Percentiles rank a stretch among this genome's conserved stretches.
Evolutionary conservation across 495 filamentous ascomycete species (phyloP).

Genomic region (Neurospora tetrasperma): DNA sequence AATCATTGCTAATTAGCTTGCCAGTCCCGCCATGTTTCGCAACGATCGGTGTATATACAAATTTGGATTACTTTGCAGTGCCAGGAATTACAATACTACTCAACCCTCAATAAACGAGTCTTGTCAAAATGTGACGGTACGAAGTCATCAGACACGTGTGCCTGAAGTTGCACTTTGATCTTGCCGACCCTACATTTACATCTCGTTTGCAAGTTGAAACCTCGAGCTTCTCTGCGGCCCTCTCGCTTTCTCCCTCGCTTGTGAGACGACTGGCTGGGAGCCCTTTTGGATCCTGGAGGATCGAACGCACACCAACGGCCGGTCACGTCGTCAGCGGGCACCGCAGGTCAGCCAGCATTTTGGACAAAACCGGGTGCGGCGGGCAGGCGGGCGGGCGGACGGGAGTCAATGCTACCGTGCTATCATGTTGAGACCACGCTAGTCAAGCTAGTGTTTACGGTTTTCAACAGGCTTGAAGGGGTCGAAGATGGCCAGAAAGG

Average conservation of each 20-base stretch:
- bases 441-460: background rate
- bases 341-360: background rate
- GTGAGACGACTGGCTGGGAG: background rate
- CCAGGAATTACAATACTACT: background rate
- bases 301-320: background rate
- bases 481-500: background rate
- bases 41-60: background rate
- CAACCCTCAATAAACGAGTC: background rate
- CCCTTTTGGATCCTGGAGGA: background rate
- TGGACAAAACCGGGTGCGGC: background rate
- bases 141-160: background rate
- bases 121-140: background rate
- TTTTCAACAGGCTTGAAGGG: background rate
- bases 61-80: background rate
- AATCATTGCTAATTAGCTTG: background rate
- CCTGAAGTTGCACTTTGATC: background rate
- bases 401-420: background rate
- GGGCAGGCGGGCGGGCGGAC: background rate
- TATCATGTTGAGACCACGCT: background rate
- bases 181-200: background rate
- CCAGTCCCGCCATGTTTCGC: background rate
- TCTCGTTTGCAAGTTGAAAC: background rate
- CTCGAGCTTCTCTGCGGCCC: background rate
- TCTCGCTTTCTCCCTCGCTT: background rate
- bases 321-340: background rate